phyloP scores from a whole-genome alignment of 768 basidiomycete genomes.

The Pleurotus platypus region DNA sequence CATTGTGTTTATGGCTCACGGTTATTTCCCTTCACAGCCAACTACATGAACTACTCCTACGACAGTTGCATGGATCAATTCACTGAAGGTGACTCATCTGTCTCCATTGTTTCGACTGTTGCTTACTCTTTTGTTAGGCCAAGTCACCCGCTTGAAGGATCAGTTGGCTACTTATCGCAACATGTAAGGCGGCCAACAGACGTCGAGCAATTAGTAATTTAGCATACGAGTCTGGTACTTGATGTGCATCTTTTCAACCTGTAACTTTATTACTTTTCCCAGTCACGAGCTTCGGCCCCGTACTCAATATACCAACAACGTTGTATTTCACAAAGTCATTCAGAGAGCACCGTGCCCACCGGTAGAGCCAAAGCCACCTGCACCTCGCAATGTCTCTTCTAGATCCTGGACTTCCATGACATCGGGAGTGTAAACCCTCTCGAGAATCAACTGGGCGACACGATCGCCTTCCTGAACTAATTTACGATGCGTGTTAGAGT shows the following conservation, averaged over 20 bases:
- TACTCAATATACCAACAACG: neutral
- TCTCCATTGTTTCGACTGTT: neutral
- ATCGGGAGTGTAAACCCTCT: slow-evolving; percentile 83
- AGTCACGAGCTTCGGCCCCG: neutral
- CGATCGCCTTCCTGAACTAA: slow-evolving; percentile 91
- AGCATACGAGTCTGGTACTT: neutral
- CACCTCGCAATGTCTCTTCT: slow-evolving; percentile 80
- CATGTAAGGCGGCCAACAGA: neutral
- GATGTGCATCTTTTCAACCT: neutral
- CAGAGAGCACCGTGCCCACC: slow-evolving; percentile 70
- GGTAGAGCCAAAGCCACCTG: slow-evolving; percentile 91
- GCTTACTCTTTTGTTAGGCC: slow-evolving; percentile 23
- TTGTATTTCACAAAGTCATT: slow-evolving; percentile 12
- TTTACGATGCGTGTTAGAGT: slow-evolving; percentile 1
- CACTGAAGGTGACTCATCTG: slow-evolving; percentile 20
- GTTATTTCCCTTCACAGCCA: slow-evolving; percentile 3
- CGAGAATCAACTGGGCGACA: slow-evolving; percentile 93
- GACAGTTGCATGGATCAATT: slow-evolving; percentile 50
- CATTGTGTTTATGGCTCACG: neutral
- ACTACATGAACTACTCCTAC: slow-evolving; percentile 19
- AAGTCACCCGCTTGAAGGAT: slow-evolving; percentile 33
- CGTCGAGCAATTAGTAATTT: no score
- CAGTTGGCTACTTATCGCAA: slow-evolving; percentile 43
- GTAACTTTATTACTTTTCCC: neutral
- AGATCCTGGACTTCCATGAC: slow-evolving; percentile 87